Evolutionary conservation across 2,329 filamentous ascomycete species (phyloP).

Genomic region (Fusarium sarcochroum): DNA sequence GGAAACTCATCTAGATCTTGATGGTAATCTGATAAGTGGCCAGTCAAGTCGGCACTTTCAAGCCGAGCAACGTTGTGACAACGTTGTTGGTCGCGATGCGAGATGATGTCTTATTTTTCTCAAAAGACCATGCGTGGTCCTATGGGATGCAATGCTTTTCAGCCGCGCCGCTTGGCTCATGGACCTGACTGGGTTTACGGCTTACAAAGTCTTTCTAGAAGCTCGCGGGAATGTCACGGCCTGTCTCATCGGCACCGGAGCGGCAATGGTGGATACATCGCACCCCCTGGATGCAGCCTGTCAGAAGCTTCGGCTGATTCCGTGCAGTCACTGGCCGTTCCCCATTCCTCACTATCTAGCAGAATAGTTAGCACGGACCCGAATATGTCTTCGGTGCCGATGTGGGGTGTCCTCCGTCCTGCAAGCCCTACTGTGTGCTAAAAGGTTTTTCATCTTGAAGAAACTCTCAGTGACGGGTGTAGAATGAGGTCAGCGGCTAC

Average conservation of each 20-base stretch:
- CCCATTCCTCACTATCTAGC: slow-evolving; percentile 23
- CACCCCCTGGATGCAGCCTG: slow-evolving; percentile 3
- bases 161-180: slow-evolving; percentile 7
- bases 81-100: slow-evolving; percentile 7
- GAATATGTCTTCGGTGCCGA: slow-evolving; percentile 44
- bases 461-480: background rate
- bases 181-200: slow-evolving; percentile 18
- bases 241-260: slow-evolving; percentile 40
- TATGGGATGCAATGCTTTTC: slow-evolving; percentile 18
- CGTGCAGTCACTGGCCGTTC: slow-evolving; percentile 22
- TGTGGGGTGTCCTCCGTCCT: slow-evolving; percentile 8
- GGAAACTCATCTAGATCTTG: slow-evolving; percentile 10
- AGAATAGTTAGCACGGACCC: slow-evolving; percentile 17
- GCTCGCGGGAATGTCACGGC: slow-evolving; percentile 31
- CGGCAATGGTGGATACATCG: slow-evolving; percentile 16
- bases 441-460: background rate
- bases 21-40: slow-evolving; percentile 25
- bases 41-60: slow-evolving; percentile 20
- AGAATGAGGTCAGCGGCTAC: slow-evolving; percentile 28
- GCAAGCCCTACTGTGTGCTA: slow-evolving; percentile 6
- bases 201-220: slow-evolving; percentile 41
- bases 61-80: slow-evolving; percentile 30
- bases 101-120: slow-evolving; percentile 11
- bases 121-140: slow-evolving; percentile 4
- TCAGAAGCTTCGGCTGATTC: slow-evolving; percentile 14